These are phyloP conservation scores for Austroboletus rostrupii DNA, from an alignment of 1,284 basidiomycete species.

Conservation along the genomic window DNA sequence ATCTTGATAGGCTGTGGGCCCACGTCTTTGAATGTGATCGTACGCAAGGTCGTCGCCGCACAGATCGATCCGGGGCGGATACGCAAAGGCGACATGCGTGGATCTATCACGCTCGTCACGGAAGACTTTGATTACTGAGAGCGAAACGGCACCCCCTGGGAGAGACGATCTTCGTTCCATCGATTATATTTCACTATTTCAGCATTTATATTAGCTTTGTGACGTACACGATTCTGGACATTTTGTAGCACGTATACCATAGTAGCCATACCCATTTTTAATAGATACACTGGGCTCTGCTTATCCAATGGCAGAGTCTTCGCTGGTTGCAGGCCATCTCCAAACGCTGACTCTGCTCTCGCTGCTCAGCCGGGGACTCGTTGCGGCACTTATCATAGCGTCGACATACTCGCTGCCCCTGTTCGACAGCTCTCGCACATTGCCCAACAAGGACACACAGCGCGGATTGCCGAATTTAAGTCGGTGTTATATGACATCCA, in stretches of 20 bases:
- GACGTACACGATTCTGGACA: background rate
- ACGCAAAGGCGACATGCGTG: conserved; percentile 57
- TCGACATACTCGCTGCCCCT: conserved; percentile 33
- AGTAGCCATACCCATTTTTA: background rate
- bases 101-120: conserved; percentile 57
- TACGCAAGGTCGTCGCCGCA: conserved; percentile 64
- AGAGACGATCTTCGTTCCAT: background rate
- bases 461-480: no score
- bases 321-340: conserved; percentile 13
- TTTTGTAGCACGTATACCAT: background rate
- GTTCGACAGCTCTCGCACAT: conserved; percentile 48
- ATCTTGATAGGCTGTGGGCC: conserved; percentile 64
- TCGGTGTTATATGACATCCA: no score
- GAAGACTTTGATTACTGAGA: conserved; percentile 65
- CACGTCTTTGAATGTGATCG: conserved; percentile 64
- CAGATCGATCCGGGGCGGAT: conserved; percentile 59
- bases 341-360: conserved; percentile 22
- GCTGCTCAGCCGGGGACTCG: conserved; percentile 20
- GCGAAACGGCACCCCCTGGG: no score
- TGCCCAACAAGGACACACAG: no score
- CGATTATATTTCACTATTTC: background rate
- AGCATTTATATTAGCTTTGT: conserved; percentile 14
- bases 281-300: no score
- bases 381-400: conserved; percentile 21
- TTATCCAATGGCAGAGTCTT: background rate